Evolutionary conservation across 1,284 basidiomycete genomes (phyloP).

Genomic region (Cryptococcus neoformans): DNA sequence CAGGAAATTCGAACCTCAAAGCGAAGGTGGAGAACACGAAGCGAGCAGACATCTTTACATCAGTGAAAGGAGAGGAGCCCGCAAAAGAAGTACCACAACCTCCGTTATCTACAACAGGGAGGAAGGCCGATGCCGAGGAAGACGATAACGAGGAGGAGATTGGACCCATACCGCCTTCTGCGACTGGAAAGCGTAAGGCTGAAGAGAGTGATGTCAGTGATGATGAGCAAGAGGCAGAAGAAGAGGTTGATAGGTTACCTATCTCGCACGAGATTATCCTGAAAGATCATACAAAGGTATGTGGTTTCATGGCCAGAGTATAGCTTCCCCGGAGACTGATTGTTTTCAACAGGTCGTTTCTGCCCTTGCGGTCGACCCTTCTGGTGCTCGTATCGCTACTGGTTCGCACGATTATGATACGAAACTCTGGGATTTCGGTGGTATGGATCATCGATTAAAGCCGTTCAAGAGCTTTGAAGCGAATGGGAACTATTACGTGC

Average conservation of each 20-base stretch:
- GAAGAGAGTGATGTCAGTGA: conserved; percentile 22
- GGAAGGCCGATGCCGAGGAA: conserved; percentile 13
- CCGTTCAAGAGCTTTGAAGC: conserved; percentile 97
- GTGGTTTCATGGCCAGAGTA: conserved; percentile 2
- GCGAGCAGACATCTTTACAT: conserved; percentile 18
- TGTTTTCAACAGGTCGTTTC: conserved; percentile 65
- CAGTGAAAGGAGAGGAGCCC: neutral
- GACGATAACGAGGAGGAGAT: conserved; percentile 28
- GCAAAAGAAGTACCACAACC: neutral
- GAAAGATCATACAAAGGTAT: conserved; percentile 84
- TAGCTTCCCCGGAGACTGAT: neutral
- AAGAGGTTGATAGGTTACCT: conserved; percentile 47
- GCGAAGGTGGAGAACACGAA: conserved; percentile 47
- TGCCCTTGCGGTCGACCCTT: conserved; percentile 84
- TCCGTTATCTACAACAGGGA: neutral
- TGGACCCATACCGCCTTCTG: conserved; percentile 28
- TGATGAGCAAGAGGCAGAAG: conserved; percentile 34
- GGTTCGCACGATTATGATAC: conserved; percentile 96
- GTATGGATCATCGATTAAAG: conserved; percentile 80
- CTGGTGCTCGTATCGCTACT: conserved; percentile 84
- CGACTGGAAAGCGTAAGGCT: conserved; percentile 29
- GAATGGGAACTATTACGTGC: conserved; percentile 84
- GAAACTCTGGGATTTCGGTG: conserved; percentile 99
- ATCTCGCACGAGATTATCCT: conserved; percentile 74
- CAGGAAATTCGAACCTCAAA: conserved; percentile 20